Conservation (phyloP, 1,284 basidiomycete genomes). For the Boletus hoseneyae region DNA sequence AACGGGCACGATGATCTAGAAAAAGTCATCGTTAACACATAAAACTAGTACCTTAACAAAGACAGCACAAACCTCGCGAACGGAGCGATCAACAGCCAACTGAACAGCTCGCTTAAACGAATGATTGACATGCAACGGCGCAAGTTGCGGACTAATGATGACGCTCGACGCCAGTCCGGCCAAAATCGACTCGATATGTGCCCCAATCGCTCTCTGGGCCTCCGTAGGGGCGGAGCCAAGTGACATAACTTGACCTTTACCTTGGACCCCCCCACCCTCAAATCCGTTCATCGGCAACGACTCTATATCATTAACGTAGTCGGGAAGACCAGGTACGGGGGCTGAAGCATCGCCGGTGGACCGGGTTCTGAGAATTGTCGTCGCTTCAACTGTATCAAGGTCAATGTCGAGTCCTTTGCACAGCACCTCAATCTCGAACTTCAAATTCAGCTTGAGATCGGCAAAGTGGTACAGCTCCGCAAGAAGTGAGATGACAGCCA, state of each 20-base stretch:
- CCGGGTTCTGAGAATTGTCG: conserved; percentile 75
- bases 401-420: conserved; percentile 92
- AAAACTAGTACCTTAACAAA: background rate
- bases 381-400: conserved; percentile 83
- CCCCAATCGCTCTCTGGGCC: conserved; percentile 58
- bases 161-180: conserved; percentile 71
- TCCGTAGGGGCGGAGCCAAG: conserved; percentile 56
- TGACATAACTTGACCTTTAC: conserved; percentile 56
- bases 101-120: conserved; percentile 91
- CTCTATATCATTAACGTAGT: conserved; percentile 70
- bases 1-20: conserved; percentile 90
- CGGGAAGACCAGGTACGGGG: conserved; percentile 57
- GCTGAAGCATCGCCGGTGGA: conserved; percentile 46
- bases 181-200: conserved; percentile 79
- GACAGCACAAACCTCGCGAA: conserved; percentile 72
- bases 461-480: conserved; percentile 97
- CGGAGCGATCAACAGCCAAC: conserved; percentile 90
- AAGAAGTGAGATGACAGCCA: conserved; percentile 90
- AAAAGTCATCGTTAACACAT: background rate
- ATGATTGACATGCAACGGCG: conserved; percentile 73
- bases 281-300: conserved; percentile 67
- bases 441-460: conserved; percentile 94
- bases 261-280: conserved; percentile 47
- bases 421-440: conserved; percentile 98
- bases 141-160: conserved; percentile 73